Evolutionary conservation across 441 rosid species (phyloP).

Genomic region (Pelargonium cotyledonis): DNA sequence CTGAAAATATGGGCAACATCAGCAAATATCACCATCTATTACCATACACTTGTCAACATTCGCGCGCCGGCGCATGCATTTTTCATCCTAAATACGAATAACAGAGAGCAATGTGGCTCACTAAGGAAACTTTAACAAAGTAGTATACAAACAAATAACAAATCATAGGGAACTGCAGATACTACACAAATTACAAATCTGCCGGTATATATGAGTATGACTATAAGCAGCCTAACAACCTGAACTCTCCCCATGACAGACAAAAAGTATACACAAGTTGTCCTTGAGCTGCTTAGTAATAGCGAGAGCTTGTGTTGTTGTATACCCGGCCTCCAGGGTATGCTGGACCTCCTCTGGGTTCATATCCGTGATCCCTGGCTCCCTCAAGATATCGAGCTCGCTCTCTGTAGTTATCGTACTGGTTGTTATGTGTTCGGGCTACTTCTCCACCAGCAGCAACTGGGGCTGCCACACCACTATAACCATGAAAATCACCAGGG

Average conservation of each 20-base stretch:
- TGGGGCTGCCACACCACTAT: slow-evolving; percentile 31
- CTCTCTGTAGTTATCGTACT: slow-evolving; percentile 50
- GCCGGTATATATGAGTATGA: not conserved
- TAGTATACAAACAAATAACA: slow-evolving; percentile 4
- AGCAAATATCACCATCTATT: too few species aligned
- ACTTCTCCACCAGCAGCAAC: slow-evolving; percentile 39
- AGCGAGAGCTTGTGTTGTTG: slow-evolving; percentile 46
- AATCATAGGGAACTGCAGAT: not conserved
- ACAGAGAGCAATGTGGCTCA: not conserved
- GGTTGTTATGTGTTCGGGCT: slow-evolving; percentile 41
- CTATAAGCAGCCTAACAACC: slow-evolving; percentile 8
- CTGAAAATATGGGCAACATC: too few species aligned
- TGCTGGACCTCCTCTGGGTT: slow-evolving; percentile 38
- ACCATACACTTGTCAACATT: too few species aligned
- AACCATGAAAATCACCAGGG: slow-evolving; percentile 41
- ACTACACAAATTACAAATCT: slow-evolving; percentile 16
- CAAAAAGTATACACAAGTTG: not conserved
- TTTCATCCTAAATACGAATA: not conserved
- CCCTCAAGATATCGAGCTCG: slow-evolving; percentile 42
- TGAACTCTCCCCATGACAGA: not conserved
- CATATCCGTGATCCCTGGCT: slow-evolving; percentile 51
- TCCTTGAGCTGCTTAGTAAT: slow-evolving; percentile 30
- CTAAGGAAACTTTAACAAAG: not conserved
- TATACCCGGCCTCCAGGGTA: slow-evolving; percentile 52
- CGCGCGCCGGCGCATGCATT: too few species aligned